Evolutionary conservation across 2,329 filamentous ascomycete species (phyloP).

Genomic region (Cladorrhinum sp.): DNA sequence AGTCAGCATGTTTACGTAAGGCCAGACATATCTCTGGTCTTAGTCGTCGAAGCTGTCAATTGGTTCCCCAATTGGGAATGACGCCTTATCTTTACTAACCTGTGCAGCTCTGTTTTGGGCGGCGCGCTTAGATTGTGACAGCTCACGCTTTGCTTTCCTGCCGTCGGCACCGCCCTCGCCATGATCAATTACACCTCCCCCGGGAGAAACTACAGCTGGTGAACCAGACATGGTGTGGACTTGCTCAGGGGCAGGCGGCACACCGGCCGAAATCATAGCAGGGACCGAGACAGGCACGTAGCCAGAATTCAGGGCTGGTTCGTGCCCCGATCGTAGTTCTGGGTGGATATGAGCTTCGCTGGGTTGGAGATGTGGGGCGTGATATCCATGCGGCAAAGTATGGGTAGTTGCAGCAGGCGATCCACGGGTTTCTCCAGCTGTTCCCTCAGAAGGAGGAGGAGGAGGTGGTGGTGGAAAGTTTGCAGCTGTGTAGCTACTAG

Average conservation of each 20-base stretch:
- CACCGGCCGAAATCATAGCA: conserved; percentile 35
- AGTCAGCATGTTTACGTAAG: conserved; percentile 20
- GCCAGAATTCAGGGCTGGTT: conserved; percentile 18
- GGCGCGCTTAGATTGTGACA: conserved; percentile 93
- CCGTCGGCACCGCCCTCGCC: conserved; percentile 47
- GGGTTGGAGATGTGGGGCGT: conserved; percentile 34
- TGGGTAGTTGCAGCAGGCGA: conserved; percentile 22
- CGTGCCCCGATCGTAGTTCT: conserved; percentile 39
- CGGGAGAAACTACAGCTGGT: conserved; percentile 26
- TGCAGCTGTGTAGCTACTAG: neutral
- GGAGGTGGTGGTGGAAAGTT: conserved; percentile 1
- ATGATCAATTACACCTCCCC: conserved; percentile 31
- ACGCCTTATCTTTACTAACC: conserved; percentile 53
- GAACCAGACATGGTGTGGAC: conserved; percentile 33
- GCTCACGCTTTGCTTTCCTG: conserved; percentile 80
- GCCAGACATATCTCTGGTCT: neutral
- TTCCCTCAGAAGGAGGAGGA: conserved; percentile 13
- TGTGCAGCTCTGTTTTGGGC: conserved; percentile 96
- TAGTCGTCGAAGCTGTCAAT: neutral
- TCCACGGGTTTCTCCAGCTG: conserved; percentile 12
- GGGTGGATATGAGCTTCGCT: conserved; percentile 49
- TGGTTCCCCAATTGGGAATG: neutral
- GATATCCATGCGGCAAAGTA: conserved; percentile 44
- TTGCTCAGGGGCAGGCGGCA: conserved; percentile 27
- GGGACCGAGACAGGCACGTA: conserved; percentile 30